Evolutionary conservation across 2,329 filamentous ascomycete genomes (phyloP).

Genomic region (Neurospora sp.): DNA sequence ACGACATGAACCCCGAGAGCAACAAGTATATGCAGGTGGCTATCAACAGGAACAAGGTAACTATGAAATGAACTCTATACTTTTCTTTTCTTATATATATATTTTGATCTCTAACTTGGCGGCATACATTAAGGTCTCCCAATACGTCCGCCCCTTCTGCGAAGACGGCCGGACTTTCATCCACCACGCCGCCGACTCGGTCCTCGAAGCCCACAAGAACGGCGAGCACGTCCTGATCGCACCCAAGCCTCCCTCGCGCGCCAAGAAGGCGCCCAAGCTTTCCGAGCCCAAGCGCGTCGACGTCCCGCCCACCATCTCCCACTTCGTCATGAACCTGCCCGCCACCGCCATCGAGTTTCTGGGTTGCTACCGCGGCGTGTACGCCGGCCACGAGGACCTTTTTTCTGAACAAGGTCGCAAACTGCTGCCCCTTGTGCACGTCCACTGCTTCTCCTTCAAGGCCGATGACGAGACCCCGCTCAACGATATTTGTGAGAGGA

Average conservation of each 20-base stretch:
- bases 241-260: slow-evolving; percentile 31
- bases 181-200: slow-evolving; percentile 51
- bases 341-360: slow-evolving; percentile 83
- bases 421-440: slow-evolving; percentile 81
- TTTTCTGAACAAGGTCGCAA: slow-evolving; percentile 47
- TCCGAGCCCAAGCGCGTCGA: slow-evolving; percentile 17
- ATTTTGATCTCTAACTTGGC: slow-evolving; percentile 1
- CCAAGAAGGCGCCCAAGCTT: slow-evolving; percentile 14
- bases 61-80: slow-evolving; percentile 3
- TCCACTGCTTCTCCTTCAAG: slow-evolving; percentile 89
- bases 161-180: slow-evolving; percentile 78
- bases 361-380: slow-evolving; percentile 64
- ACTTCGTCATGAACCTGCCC: slow-evolving; percentile 97
- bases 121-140: slow-evolving; percentile 34
- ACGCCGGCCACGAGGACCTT: slow-evolving; percentile 56
- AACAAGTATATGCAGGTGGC: slow-evolving; percentile 62
- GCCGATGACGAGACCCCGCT: slow-evolving; percentile 60
- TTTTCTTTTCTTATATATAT: not conserved
- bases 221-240: slow-evolving; percentile 45
- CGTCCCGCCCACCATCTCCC: slow-evolving; percentile 68
- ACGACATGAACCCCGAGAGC: slow-evolving; percentile 91
- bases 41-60: slow-evolving; percentile 69
- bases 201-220: slow-evolving; percentile 39
- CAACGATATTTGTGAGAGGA: slow-evolving; percentile 54
- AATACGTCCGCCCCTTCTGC: slow-evolving; percentile 72